These are phyloP conservation scores for Xerocomus cyaneibrunnescens DNA, from an alignment of 1,284 basidiomycete genomes.

Conservation along the genomic window DNA sequence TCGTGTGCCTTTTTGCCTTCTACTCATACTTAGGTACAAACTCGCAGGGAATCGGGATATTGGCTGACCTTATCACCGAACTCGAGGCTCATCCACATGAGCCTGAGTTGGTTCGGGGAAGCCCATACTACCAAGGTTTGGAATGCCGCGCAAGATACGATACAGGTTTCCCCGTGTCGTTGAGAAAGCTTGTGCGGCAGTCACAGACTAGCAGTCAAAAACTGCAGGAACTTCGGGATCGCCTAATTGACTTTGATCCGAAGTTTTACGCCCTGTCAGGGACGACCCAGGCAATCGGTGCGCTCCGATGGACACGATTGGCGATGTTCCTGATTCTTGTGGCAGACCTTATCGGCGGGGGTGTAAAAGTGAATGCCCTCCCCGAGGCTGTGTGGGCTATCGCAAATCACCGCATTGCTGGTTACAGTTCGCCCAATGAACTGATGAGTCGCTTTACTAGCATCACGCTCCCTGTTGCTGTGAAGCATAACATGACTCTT, in stretches of 20 bases:
- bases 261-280: slow-evolving; percentile 29
- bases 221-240: slow-evolving; percentile 32
- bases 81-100: slow-evolving; percentile 50
- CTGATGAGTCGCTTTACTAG: slow-evolving; percentile 36
- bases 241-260: slow-evolving; percentile 30
- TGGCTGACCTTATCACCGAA: slow-evolving; percentile 50
- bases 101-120: slow-evolving; percentile 36
- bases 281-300: slow-evolving; percentile 53
- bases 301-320: not conserved
- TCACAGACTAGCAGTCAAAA: slow-evolving; percentile 32
- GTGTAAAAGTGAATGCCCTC: slow-evolving; percentile 48
- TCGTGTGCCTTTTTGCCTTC: not conserved
- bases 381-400: slow-evolving; percentile 41
- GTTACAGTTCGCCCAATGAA: slow-evolving; percentile 37
- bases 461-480: slow-evolving; percentile 38
- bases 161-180: slow-evolving; percentile 27
- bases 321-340: not conserved
- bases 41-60: slow-evolving; percentile 53
- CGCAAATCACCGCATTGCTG: slow-evolving; percentile 45
- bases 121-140: slow-evolving; percentile 27
- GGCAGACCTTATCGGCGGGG: slow-evolving; percentile 43
- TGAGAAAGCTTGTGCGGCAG: slow-evolving; percentile 30
- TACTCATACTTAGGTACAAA: not conserved
- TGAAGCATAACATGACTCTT: slow-evolving; percentile 41
- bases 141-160: slow-evolving; percentile 30